Conservation (phyloP, 345 rosid genomes). For the Sonneratia caseolaris region DNA sequence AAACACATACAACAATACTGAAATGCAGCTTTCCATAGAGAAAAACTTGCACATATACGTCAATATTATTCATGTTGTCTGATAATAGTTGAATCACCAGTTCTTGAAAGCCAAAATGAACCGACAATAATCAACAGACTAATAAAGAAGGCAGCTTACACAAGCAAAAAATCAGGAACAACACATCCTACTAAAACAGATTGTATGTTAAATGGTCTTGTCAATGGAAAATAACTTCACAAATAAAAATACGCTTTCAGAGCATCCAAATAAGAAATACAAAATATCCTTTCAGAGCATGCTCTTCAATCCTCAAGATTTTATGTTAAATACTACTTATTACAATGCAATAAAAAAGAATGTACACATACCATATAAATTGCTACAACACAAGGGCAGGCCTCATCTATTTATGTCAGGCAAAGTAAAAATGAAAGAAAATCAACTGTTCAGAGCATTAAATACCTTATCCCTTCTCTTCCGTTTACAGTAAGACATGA, state of each 20-base stretch:
- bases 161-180: background rate
- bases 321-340: background rate
- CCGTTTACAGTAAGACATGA: slow-evolving; percentile 87
- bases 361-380: background rate
- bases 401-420: background rate
- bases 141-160: background rate
- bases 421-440: background rate
- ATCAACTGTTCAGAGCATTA: background rate
- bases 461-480: slow-evolving; percentile 97
- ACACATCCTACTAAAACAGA: background rate
- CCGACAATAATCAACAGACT: background rate
- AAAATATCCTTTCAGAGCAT: background rate
- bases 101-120: background rate
- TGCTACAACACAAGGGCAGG: background rate
- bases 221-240: background rate
- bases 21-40: background rate
- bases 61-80: background rate
- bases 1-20: background rate
- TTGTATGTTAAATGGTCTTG: background rate
- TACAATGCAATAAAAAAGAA: background rate
- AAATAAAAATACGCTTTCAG: background rate
- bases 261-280: background rate
- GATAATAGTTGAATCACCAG: background rate
- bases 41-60: background rate
- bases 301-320: background rate